Evolutionary conservation across 108 stramenopile genomes (phyloP).

Genomic region (Conticribra weissflogii): DNA sequence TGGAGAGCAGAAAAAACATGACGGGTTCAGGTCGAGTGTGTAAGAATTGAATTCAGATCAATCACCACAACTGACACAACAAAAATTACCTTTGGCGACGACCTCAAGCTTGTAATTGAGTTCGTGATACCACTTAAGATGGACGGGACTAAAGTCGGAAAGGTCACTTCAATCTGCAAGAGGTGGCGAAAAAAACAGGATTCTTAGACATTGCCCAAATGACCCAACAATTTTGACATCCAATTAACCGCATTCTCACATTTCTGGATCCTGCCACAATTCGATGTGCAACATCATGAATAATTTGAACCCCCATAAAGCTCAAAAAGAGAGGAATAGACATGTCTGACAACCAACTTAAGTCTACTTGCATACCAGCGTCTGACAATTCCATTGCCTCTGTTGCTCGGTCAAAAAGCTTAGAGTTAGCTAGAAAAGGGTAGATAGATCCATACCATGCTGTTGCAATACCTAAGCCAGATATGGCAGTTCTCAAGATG

Average conservation of each 20-base stretch:
- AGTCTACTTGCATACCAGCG: slow-evolving; percentile 70
- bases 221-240: too few species aligned
- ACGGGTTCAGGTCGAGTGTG: not conserved
- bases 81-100: slow-evolving; percentile 46
- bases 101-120: slow-evolving; percentile 72
- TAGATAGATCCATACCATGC: slow-evolving; percentile 83
- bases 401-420: slow-evolving; percentile 59
- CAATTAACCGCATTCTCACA: too few species aligned
- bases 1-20: not conserved
- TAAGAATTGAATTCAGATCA: not conserved
- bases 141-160: slow-evolving; percentile 84
- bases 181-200: too few species aligned
- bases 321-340: slow-evolving; percentile 72
- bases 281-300: slow-evolving; percentile 72
- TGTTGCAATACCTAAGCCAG: slow-evolving; percentile 69
- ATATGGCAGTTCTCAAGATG: slow-evolving; percentile 49
- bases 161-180: slow-evolving; percentile 53
- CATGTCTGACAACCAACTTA: slow-evolving; percentile 75
- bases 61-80: not conserved
- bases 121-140: slow-evolving; percentile 76
- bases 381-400: slow-evolving; percentile 74
- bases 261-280: slow-evolving; percentile 58
- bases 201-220: too few species aligned
- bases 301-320: slow-evolving; percentile 65
- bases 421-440: slow-evolving; percentile 79